These are phyloP conservation scores for Flaveria floridana DNA, from an alignment of 140 eudicot species.

Conservation along the genomic window DNA sequence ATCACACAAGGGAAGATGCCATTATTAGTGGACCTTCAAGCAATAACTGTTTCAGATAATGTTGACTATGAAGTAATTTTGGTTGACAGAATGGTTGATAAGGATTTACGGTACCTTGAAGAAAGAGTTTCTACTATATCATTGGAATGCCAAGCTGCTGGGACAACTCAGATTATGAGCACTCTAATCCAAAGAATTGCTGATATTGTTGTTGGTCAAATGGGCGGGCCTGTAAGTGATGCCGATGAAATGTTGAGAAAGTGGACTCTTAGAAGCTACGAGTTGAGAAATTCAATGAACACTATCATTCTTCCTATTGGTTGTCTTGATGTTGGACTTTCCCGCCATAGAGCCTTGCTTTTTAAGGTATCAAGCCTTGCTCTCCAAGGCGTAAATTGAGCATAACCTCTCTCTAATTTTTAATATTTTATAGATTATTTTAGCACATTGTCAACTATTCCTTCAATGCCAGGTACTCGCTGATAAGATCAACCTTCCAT, in stretches of 20 bases:
- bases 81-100: conserved; percentile 63
- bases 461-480: conserved; percentile 75
- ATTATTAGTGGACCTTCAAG: conserved; percentile 64
- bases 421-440: neutral
- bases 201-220: conserved; percentile 66
- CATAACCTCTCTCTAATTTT: neutral
- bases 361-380: conserved; percentile 62
- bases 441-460: conserved; percentile 13
- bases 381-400: neutral
- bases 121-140: conserved; percentile 57
- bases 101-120: conserved; percentile 64
- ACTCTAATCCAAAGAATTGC: conserved; percentile 70
- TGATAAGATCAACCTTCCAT: conserved; percentile 86
- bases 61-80: conserved; percentile 76
- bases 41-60: conserved; percentile 49
- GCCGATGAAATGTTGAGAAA: conserved; percentile 76
- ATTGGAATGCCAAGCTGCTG: conserved; percentile 50
- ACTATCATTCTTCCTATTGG: conserved; percentile 83
- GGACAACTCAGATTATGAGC: conserved; percentile 42
- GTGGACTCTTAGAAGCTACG: conserved; percentile 65
- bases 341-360: conserved; percentile 95
- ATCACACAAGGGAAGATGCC: conserved; percentile 80
- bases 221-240: conserved; percentile 93
- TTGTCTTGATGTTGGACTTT: conserved; percentile 86
- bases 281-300: conserved; percentile 49